Conservation (phyloP, 345 rosid species). For the Microcos paniculata region DNA sequence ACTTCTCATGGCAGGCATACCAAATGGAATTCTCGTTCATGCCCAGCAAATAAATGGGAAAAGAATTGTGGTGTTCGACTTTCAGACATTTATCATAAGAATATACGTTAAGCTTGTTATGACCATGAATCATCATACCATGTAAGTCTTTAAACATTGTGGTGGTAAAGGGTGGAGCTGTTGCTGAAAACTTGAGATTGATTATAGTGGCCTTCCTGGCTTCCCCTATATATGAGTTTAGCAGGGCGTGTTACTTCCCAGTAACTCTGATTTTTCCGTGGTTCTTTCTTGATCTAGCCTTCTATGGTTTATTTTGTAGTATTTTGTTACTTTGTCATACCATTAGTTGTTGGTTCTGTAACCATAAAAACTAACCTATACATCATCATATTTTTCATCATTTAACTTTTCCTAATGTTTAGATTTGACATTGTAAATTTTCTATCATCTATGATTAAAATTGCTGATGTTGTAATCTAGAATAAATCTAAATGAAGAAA, state of each 20-base stretch:
- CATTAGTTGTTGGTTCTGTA: background rate
- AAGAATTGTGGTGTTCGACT: background rate
- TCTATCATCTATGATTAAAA: background rate
- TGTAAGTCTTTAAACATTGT: background rate
- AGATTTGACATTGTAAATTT: background rate
- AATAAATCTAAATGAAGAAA: background rate
- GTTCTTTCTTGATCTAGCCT: background rate
- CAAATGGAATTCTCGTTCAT: background rate
- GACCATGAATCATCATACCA: background rate
- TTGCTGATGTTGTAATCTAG: background rate
- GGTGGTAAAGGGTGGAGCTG: background rate
- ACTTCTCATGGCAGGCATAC: background rate
- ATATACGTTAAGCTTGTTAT: background rate
- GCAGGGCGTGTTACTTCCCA: background rate
- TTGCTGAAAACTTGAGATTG: background rate
- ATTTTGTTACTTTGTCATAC: background rate
- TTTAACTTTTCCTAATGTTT: background rate
- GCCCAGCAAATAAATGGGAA: background rate
- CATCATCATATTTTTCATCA: background rate
- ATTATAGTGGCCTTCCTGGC: background rate
- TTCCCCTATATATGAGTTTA: background rate
- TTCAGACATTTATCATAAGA: background rate
- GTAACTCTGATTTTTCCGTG: background rate
- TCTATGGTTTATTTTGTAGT: background rate
- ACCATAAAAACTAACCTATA: background rate